phyloP scores from a whole-genome alignment of 208 protist species.

The Endotrypanum monterogeii region DNA sequence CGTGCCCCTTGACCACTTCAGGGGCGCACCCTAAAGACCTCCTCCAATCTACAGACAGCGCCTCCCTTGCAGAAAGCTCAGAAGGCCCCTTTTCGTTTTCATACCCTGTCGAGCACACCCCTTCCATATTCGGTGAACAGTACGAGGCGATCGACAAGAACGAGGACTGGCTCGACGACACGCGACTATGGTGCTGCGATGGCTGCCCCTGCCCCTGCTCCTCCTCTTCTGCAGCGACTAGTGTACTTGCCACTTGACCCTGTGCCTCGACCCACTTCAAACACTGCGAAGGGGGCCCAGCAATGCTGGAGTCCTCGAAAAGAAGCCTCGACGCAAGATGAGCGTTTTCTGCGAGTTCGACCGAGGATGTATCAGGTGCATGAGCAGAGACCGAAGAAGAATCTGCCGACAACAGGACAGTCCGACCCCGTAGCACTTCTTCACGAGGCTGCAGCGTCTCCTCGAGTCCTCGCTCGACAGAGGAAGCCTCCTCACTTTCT shows the following conservation, averaged over 20 bases:
- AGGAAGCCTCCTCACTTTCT: not conserved
- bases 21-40: constrained; percentile 4
- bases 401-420: not conserved
- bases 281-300: not conserved
- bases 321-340: not conserved
- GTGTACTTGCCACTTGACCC: not conserved
- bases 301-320: not conserved
- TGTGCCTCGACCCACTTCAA: not conserved
- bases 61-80: constrained; percentile 3
- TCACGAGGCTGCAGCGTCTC: not conserved
- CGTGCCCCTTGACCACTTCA: not conserved
- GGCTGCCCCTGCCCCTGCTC: no score
- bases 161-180: not conserved
- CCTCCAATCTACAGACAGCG: constrained; percentile 6
- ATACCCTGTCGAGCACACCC: not conserved
- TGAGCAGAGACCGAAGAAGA: not conserved
- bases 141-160: constrained; percentile 5
- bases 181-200: not conserved
- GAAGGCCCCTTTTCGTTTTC: not conserved
- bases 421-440: no score
- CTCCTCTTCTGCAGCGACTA: not conserved
- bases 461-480: not conserved
- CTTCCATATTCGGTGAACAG: not conserved
- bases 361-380: not conserved
- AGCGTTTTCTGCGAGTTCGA: not conserved